Base-by-base conservation (phyloP, 2,329 filamentous ascomycete species). In the Fusarium citri region DNA sequence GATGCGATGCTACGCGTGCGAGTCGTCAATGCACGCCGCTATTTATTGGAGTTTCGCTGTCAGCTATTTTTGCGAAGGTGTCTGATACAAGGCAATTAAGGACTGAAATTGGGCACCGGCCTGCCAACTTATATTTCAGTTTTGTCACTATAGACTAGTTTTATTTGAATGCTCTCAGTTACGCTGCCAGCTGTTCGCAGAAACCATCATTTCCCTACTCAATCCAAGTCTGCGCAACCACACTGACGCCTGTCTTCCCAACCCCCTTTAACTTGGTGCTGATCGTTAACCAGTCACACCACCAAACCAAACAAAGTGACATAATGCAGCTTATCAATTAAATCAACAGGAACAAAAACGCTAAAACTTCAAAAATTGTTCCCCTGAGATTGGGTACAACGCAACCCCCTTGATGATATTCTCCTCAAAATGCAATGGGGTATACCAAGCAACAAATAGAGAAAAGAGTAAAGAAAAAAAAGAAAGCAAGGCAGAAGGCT, bases 391-490 rank as follows among this genome's bases (percentile, higher is more conserved):
- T 37, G 64, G 57, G 59, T 51, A 37, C 48, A 71, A 45, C 46
- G 57, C 54, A 53, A 25, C 49, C 58, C 57, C 47, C 47, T 30
- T 51, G 30, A 64, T 49, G 48, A 63, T 65, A 62, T 64, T 69
- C 59, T 72, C 62, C 62, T 67, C 62, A 64, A 59, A 72, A 72
- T 67, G 58, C 66, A 64, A 71, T 72, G 60, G 69, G 71, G 69
- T 71, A 73, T 75, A 68, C 67, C 68, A 69, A 75, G 59, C 26
- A 73, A 58, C 56, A 71, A 64, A 69, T 47, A 67, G 47, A 53
- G 55, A 59, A 66, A n/a, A 37, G 18, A 37, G 34, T 37, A 37
- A 64, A 41, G 34, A 55, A 46, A 51, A 43, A 20, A 34, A 49
- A 49, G 16, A n/a, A 26, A 15, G 28, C 50, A 51, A 46, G 42